Conservation (phyloP, 257 asterid species). For the Voacanga thouarsii region DNA sequence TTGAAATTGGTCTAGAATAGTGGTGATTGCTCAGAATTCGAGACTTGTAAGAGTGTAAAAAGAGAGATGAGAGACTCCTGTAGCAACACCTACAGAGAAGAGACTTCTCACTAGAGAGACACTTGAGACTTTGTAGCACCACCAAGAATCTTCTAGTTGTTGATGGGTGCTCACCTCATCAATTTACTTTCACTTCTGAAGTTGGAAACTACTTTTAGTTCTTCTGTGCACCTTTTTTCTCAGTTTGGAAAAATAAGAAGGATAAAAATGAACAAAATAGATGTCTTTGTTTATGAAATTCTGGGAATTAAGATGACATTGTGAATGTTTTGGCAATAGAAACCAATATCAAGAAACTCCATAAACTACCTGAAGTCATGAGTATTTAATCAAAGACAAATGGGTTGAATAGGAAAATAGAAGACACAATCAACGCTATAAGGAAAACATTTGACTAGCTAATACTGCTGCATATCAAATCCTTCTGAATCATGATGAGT, state of each 20-base stretch:
- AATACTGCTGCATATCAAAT: background rate
- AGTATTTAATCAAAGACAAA: background rate
- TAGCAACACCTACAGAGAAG: too few species aligned
- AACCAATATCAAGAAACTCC: background rate
- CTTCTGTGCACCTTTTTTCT: background rate
- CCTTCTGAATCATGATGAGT: background rate
- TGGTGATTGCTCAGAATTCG: too few species aligned
- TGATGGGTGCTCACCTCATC: background rate
- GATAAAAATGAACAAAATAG: background rate
- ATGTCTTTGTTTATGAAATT: background rate
- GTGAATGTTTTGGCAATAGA: background rate
- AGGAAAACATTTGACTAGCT: background rate
- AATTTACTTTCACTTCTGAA: background rate
- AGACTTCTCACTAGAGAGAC: too few species aligned
- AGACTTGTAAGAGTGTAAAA: too few species aligned
- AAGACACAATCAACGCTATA: background rate
- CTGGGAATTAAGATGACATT: background rate
- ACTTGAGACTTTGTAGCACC: too few species aligned
- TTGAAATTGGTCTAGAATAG: too few species aligned
- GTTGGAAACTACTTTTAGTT: background rate
- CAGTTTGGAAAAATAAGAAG: background rate
- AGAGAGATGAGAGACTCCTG: too few species aligned
- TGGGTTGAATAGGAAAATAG: background rate
- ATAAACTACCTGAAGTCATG: background rate
- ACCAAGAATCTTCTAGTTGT: background rate